Percentiles rank a stretch among this genome's conserved stretches.
Evolutionary conservation across 2,329 filamentous ascomycete species (phyloP).

Genomic region (Pseudofabraea citricarpa): DNA sequence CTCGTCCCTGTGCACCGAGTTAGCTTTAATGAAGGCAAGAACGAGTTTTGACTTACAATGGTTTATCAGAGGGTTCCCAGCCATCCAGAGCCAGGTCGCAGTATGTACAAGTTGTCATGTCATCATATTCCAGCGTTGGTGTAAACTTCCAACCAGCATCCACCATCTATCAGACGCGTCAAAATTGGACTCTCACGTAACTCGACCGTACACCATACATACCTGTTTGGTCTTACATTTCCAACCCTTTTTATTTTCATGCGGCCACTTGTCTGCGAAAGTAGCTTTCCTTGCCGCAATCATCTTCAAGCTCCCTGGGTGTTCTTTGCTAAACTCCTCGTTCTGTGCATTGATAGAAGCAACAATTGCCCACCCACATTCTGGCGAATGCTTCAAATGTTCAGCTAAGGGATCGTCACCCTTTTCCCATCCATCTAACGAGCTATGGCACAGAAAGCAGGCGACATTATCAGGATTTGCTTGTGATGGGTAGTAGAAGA

Average conservation of each 20-base stretch:
- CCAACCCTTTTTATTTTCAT: constrained; percentile 85
- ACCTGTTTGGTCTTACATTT: constrained; percentile 86
- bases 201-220: too few relatives aligned
- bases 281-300: constrained; percentile 75
- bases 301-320: constrained; percentile 70
- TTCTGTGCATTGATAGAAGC: constrained; percentile 56
- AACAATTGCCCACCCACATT: constrained; percentile 84
- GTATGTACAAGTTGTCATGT: constrained; percentile 88
- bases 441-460: constrained; percentile 82
- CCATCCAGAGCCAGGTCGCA: constrained; percentile 86
- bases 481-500: constrained; percentile 77
- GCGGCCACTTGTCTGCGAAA: constrained; percentile 81
- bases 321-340: constrained; percentile 60
- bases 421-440: constrained; percentile 87
- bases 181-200: not conserved
- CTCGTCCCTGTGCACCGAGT: constrained; percentile 60
- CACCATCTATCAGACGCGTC: constrained; percentile 57
- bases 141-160: constrained; percentile 94
- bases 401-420: constrained; percentile 79
- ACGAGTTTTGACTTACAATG: constrained; percentile 53
- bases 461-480: constrained; percentile 80
- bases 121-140: constrained; percentile 74
- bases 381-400: constrained; percentile 75
- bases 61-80: constrained; percentile 91
- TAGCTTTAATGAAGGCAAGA: constrained; percentile 6